Conservation (phyloP, 768 basidiomycete species). For the Auricularia cornea region DNA sequence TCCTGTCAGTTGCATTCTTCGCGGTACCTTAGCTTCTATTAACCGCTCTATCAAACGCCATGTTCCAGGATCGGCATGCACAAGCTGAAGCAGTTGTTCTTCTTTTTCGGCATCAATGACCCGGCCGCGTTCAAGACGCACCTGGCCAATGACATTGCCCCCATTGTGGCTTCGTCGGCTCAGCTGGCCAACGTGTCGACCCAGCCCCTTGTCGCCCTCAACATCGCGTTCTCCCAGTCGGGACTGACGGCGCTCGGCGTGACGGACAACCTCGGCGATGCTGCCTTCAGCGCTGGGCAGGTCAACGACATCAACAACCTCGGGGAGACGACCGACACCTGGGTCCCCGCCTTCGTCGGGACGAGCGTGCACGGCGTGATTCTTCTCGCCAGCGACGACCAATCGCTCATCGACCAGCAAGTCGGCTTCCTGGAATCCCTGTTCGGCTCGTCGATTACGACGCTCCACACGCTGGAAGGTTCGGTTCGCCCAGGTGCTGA, state of each 20-base stretch:
- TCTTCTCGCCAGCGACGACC: neutral
- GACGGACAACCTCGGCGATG: conserved; percentile 30
- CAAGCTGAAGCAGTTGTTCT: conserved; percentile 14
- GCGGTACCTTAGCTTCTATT: neutral
- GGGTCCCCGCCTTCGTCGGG: neutral
- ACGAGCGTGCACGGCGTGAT: neutral
- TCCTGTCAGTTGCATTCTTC: conserved; percentile 8
- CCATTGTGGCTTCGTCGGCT: conserved; percentile 38
- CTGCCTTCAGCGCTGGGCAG: conserved; percentile 35
- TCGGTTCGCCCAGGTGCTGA: conserved; percentile 20
- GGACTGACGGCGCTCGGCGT: conserved; percentile 37
- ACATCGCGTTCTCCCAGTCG: conserved; percentile 45
- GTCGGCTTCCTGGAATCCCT: neutral
- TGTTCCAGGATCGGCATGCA: conserved; percentile 16
- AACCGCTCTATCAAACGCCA: neutral
- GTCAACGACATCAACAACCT: conserved; percentile 22
- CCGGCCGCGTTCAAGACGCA: conserved; percentile 12
- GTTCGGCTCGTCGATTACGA: conserved; percentile 33
- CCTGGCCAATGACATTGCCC: conserved; percentile 28
- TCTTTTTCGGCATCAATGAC: conserved; percentile 19
- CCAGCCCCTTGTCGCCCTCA: conserved; percentile 37
- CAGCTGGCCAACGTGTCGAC: conserved; percentile 26
- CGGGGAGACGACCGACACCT: neutral
- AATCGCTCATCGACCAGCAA: neutral
- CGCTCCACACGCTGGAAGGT: conserved; percentile 30